These are phyloP conservation scores for Andrographis paniculata DNA, from an alignment of 305 asterid species.

Conservation along the genomic window DNA sequence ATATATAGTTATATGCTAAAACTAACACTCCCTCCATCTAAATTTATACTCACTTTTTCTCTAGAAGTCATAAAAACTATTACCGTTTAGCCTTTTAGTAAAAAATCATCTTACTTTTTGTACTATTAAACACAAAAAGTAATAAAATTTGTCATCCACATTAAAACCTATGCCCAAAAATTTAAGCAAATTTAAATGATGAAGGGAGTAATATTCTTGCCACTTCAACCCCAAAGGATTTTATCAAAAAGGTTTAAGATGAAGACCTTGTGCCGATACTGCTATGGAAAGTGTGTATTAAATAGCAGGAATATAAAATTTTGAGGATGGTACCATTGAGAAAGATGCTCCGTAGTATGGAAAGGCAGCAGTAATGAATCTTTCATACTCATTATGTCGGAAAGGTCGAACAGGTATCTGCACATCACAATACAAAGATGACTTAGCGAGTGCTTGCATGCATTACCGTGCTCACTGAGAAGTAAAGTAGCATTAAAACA, in stretches of 20 bases:
- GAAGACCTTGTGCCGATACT: neutral
- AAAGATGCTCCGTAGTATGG: constrained; percentile 90
- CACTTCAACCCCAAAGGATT: neutral
- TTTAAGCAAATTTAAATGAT: neutral
- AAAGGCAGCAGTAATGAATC: constrained; percentile 75
- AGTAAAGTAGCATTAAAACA: neutral
- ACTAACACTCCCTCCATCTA: constrained; percentile 85
- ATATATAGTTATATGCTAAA: too few relatives aligned
- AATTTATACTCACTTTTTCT: neutral
- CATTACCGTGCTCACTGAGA: neutral
- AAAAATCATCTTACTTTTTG: too few relatives aligned
- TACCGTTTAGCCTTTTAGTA: too few relatives aligned
- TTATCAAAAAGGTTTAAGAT: neutral
- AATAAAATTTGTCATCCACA: too few relatives aligned
- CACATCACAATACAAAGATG: constrained; percentile 20
- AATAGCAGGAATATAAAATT: neutral
- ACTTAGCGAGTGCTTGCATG: neutral
- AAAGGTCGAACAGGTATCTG: constrained; percentile 95
- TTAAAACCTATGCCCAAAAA: too few relatives aligned
- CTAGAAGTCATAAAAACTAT: too few relatives aligned
- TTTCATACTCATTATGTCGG: constrained; percentile 81
- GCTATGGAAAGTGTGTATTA: neutral
- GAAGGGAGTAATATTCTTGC: neutral
- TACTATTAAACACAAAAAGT: too few relatives aligned
- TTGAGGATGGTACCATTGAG: constrained; percentile 45